Evolutionary conservation across 331 rosid species (phyloP), one percentile per base, ranked within the genome.

Genomic region (Quercus tomentella): DNA sequence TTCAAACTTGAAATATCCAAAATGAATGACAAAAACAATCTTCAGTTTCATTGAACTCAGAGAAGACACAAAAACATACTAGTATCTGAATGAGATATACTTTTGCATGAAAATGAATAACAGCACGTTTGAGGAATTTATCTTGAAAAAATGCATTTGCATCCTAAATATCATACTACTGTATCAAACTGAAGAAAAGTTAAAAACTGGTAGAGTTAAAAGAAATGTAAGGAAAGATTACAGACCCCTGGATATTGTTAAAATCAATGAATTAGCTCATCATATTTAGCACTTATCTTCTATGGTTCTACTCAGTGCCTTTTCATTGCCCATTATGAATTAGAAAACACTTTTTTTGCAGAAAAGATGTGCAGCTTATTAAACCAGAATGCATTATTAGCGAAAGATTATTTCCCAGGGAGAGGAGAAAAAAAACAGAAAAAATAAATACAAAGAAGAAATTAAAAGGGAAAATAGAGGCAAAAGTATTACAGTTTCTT

Each of bases 401-500:
- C 0, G 41, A 62, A 61, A 25, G 10, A 62, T 1, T 26, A 17
- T 62, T 28, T 14, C 69, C 41, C 7, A 4, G 7, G 17, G n/a
- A 4, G 4, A 14, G 6, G 16, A 28, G 6, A 25, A 6, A 28
- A 1, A 14, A 2, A 26, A 18, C 1, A 11, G 4, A 10, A 45
- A 9, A 45, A 12, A 45, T 2, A 2, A 10, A 45, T 45, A 76
- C n/a, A 51, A 43, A 9, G 21, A 45, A 51, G 28, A 4, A 20
- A 37, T 18, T 28, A 74, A 30, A 72, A 52, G 28, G 56, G 15
- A 15, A 76, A 6, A 72, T 9, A 18, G 58, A 60, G 82, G 51
- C 11, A 28, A 67, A 1, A 33, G 49, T 80, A 92, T 92, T 78
- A 94, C 95, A 94, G 58, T 80, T 70, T 75, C 17, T 3, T 7